Percentiles rank a stretch among this genome's conserved stretches.
These are phyloP conservation scores for Colletotrichum nymphaeae DNA, from an alignment of 2,329 filamentous ascomycete genomes.

Conservation along the genomic window DNA sequence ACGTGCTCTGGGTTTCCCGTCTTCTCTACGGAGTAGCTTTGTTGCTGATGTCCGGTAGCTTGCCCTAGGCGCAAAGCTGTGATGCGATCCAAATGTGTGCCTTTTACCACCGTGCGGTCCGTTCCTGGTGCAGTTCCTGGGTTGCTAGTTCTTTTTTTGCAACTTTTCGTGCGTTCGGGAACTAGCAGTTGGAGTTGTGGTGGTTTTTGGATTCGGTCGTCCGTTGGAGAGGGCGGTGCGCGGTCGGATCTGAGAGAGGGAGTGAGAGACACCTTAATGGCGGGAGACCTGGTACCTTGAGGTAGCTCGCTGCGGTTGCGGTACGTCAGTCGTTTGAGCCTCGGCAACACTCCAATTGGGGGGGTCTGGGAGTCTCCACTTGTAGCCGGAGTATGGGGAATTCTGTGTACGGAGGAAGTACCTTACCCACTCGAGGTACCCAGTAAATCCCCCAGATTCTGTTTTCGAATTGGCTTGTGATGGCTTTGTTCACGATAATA, in stretches of 20 bases:
- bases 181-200: background rate
- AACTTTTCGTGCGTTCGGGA: background rate
- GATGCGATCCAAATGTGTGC: background rate
- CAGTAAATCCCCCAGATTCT: background rate
- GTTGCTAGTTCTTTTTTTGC: background rate
- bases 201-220: slow-evolving; percentile 6
- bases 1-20: background rate
- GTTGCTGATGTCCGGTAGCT: background rate
- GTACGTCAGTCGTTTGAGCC: slow-evolving; percentile 32
- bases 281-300: no score
- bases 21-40: background rate
- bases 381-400: slow-evolving; percentile 8
- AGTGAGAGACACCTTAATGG: background rate
- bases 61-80: background rate
- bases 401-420: background rate
- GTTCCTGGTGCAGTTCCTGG: slow-evolving; percentile 25
- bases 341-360: slow-evolving; percentile 13
- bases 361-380: background rate
- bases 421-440: background rate
- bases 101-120: slow-evolving; percentile 22
- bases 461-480: background rate
- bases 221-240: slow-evolving; percentile 15
- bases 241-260: background rate
- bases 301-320: slow-evolving; percentile 1
- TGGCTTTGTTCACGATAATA: background rate